Conservation (phyloP, 108 stramenopile genomes). For the Skeletonema potamos region DNA sequence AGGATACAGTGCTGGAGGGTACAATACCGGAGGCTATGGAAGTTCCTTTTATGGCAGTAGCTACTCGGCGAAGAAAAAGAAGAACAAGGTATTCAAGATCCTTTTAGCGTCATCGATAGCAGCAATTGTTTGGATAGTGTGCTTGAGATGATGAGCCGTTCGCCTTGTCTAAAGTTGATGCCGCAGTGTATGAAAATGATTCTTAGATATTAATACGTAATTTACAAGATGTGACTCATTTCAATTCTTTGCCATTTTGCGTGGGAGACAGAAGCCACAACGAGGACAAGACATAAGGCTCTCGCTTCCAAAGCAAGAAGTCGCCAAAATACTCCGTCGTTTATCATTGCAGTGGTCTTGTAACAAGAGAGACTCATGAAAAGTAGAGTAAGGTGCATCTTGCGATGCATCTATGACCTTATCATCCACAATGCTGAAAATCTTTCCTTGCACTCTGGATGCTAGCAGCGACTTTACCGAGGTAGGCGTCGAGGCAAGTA, state of each 20-base stretch:
- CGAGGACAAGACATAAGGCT: constrained; percentile 8
- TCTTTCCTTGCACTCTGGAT: constrained; percentile 28
- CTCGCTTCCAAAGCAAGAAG: constrained; percentile 15
- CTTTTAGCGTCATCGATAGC: constrained; percentile 38
- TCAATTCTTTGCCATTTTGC: constrained; percentile 5
- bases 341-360: neutral
- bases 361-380: constrained; percentile 18
- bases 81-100: constrained; percentile 41
- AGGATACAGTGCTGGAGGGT: neutral
- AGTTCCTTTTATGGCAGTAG: constrained; percentile 3
- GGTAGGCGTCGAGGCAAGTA: constrained; percentile 1
- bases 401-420: constrained; percentile 13
- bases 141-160: constrained; percentile 23
- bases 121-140: constrained; percentile 44
- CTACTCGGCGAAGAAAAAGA: constrained; percentile 21
- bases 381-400: neutral
- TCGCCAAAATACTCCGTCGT: neutral
- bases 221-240: neutral
- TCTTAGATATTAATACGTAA: neutral
- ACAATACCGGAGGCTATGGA: constrained; percentile 12
- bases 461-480: constrained; percentile 12
- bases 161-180: neutral
- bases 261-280: constrained; percentile 14
- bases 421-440: constrained; percentile 11
- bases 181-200: neutral